Evolutionary conservation across 441 rosid species (phyloP).

Genomic region (Dalechampia spathulata): DNA sequence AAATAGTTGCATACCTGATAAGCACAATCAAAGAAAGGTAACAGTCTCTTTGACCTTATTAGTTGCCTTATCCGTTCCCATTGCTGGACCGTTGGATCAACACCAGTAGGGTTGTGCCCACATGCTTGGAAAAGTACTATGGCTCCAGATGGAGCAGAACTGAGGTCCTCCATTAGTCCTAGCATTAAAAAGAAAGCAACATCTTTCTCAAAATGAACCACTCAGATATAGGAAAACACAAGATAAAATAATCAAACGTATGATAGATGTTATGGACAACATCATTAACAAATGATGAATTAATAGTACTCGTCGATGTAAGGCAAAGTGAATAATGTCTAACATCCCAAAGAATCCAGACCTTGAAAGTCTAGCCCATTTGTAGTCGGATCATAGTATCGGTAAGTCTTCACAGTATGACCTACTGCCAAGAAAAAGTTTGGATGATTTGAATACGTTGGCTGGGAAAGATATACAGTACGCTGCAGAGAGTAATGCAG

Average conservation of each 20-base stretch:
- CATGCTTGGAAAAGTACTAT: constrained; percentile 90
- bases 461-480: constrained; percentile 76
- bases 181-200: too few species aligned
- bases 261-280: too few species aligned
- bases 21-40: constrained; percentile 96
- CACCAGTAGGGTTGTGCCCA: constrained; percentile 98
- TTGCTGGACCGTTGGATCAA: constrained; percentile 78
- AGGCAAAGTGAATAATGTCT: too few species aligned
- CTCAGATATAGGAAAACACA: too few species aligned
- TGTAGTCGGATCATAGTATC: constrained; percentile 85
- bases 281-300: too few species aligned
- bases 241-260: too few species aligned
- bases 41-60: constrained; percentile 56
- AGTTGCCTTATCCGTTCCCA: constrained; percentile 80
- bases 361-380: constrained; percentile 92
- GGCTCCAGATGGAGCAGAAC: constrained; percentile 80
- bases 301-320: too few species aligned
- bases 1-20: constrained; percentile 94
- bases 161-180: constrained; percentile 87
- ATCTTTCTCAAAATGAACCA: background rate
- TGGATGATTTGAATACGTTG: constrained; percentile 99
- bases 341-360: constrained; percentile 22
- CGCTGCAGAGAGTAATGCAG: constrained; percentile 61
- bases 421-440: constrained; percentile 82
- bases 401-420: constrained; percentile 72